phyloP scores from a whole-genome alignment of 2,329 filamentous ascomycete genomes.

The Aureobasidium musti region DNA sequence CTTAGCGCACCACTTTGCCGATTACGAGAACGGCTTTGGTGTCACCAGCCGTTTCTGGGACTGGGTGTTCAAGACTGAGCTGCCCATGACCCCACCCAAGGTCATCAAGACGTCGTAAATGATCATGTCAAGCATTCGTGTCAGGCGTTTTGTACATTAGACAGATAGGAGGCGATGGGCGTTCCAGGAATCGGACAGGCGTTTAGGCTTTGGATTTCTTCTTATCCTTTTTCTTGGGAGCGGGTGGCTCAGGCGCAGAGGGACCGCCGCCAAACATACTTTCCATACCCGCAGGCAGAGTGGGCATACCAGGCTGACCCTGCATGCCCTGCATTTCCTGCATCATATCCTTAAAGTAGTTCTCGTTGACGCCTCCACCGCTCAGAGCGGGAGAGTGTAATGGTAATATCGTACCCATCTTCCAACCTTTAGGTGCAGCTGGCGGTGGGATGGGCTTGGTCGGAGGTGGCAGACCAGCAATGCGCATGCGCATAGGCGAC shows the following conservation, averaged over 20 bases:
- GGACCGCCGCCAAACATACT: conserved; percentile 13
- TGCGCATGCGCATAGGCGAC: conserved; percentile 68
- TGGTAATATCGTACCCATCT: conserved; percentile 79
- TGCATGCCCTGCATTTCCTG: conserved; percentile 71
- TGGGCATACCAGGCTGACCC: conserved; percentile 30
- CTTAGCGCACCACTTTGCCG: conserved; percentile 93
- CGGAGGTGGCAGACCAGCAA: conserved; percentile 74
- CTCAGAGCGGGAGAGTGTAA: conserved; percentile 87
- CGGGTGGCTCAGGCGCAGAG: conserved; percentile 17
- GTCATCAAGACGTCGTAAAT: conserved; percentile 49
- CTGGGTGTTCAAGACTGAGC: conserved; percentile 82
- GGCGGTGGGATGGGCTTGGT: conserved; percentile 60
- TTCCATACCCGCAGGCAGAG: conserved; percentile 22
- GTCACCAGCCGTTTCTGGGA: conserved; percentile 98
- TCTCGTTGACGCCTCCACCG: conserved; percentile 90
- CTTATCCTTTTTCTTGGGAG: conserved; percentile 29
- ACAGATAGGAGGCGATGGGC: background rate
- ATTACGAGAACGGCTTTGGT: conserved; percentile 96
- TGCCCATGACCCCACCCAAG: conserved; percentile 56
- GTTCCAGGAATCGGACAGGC: background rate
- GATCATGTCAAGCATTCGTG: conserved; percentile 14
- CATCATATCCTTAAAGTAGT: conserved; percentile 97
- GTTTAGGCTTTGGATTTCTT: conserved; percentile 26
- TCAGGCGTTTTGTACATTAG: conserved; percentile 11
- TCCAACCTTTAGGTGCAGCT: conserved; percentile 77